Conservation (phyloP, 129 eudicot genomes). For the Chrysanthemum lavandulifolium region DNA sequence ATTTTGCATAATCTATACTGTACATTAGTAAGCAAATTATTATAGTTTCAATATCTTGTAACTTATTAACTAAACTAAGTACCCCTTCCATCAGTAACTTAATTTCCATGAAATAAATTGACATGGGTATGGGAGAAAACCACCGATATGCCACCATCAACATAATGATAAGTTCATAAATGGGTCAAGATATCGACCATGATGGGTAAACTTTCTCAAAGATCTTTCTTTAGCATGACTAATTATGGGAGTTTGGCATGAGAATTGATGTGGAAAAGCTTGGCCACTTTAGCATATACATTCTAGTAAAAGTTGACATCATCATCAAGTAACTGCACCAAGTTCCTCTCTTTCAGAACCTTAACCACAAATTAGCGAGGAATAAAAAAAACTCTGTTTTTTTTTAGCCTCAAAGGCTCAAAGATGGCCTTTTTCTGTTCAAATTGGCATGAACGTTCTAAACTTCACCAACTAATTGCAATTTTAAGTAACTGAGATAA, state of each 20-base stretch:
- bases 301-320: slow-evolving; percentile 83
- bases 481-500: neutral
- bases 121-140: neutral
- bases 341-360: slow-evolving; percentile 80
- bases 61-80: too few relatives aligned
- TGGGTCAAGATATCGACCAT: slow-evolving; percentile 42
- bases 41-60: too few relatives aligned
- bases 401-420: neutral
- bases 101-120: too few relatives aligned
- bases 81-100: too few relatives aligned
- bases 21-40: too few relatives aligned
- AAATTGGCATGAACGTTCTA: neutral
- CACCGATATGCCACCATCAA: neutral
- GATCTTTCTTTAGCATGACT: slow-evolving; percentile 72
- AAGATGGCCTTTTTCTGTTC: neutral
- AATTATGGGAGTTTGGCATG: slow-evolving; percentile 66
- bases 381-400: slow-evolving; percentile 1
- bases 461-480: neutral
- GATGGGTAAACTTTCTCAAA: slow-evolving; percentile 69
- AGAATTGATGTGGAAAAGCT: slow-evolving; percentile 64
- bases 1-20: too few relatives aligned
- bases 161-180: slow-evolving; percentile 6
- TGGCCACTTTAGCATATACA: slow-evolving; percentile 60
- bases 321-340: slow-evolving; percentile 77
- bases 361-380: slow-evolving; percentile 36